Evolutionary conservation across 176 grass and related monocot genomes (phyloP).

Genomic region (bread wheat (Triticum aestivum)): DNA sequence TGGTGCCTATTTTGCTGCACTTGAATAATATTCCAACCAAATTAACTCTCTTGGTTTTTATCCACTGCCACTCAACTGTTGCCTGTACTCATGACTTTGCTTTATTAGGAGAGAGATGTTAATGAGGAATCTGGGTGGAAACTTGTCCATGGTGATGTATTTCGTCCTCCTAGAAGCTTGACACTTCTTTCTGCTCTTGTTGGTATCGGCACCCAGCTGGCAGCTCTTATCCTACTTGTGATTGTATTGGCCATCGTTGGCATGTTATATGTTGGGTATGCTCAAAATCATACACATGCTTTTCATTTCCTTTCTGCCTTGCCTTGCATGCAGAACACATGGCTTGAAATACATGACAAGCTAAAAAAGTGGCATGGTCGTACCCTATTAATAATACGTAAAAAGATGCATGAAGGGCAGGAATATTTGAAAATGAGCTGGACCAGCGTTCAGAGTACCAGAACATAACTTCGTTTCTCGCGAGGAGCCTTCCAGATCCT

Average conservation of each 20-base stretch:
- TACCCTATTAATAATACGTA: background rate
- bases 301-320: background rate
- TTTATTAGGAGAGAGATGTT: conserved; percentile 84
- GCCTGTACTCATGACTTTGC: conserved; percentile 14
- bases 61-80: background rate
- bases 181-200: conserved; percentile 87
- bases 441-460: background rate
- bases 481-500: background rate
- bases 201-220: conserved; percentile 86
- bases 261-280: conserved; percentile 96
- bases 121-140: conserved; percentile 99
- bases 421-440: background rate
- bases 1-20: conserved; percentile 3
- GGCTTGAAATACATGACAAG: conserved; percentile 10
- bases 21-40: conserved; percentile 30
- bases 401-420: background rate
- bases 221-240: conserved; percentile 88
- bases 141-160: conserved; percentile 96
- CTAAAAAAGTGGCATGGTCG: background rate
- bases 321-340: background rate
- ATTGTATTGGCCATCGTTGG: conserved; percentile 94
- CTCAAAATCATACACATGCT: background rate
- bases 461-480: background rate
- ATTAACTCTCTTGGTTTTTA: background rate
- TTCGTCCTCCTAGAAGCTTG: conserved; percentile 71